phyloP scores from a whole-genome alignment of 2,329 filamentous ascomycete genomes.

The Clonostachys rhizophaga region DNA sequence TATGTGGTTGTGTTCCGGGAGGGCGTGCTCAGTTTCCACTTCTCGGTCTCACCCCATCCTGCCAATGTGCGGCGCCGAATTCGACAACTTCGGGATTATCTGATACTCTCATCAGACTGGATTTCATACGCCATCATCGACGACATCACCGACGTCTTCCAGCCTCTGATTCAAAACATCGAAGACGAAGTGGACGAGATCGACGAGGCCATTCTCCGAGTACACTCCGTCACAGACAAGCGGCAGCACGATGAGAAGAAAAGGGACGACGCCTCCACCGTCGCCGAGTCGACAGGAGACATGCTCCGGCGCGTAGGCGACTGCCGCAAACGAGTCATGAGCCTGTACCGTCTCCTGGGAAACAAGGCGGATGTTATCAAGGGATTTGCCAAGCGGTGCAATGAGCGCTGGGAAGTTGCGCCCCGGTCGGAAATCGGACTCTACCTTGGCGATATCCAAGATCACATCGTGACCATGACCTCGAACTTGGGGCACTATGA shows the following conservation, averaged over 20 bases:
- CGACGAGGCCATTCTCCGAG: conserved; percentile 80
- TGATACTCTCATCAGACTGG: conserved; percentile 93
- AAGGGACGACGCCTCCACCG: conserved; percentile 35
- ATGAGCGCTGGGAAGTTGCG: conserved; percentile 95
- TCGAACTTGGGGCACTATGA: conserved; percentile 94
- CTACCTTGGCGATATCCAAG: conserved; percentile 96
- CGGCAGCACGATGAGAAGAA: conserved; percentile 34
- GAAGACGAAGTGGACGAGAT: conserved; percentile 97
- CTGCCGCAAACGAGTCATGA: conserved; percentile 96
- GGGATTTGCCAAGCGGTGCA: conserved; percentile 96
- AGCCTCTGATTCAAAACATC: conserved; percentile 84
- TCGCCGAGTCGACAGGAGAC: conserved; percentile 55
- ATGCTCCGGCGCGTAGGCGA: conserved; percentile 93
- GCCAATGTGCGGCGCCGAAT: conserved; percentile 94
- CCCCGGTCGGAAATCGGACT: conserved; percentile 94
- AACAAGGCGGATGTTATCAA: conserved; percentile 99
- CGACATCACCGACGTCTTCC: conserved; percentile 96
- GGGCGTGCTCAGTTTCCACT: conserved; percentile 94
- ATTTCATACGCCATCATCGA: conserved; percentile 98
- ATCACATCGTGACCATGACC: conserved; percentile 99
- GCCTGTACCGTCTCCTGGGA: conserved; percentile 83
- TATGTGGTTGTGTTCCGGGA: conserved; percentile 96
- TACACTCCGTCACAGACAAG: conserved; percentile 60
- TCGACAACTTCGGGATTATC: conserved; percentile 88
- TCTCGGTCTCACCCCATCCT: conserved; percentile 91